phyloP scores from a whole-genome alignment of 2,329 filamentous ascomycete genomes.

The Fusarium fujikuroi region DNA sequence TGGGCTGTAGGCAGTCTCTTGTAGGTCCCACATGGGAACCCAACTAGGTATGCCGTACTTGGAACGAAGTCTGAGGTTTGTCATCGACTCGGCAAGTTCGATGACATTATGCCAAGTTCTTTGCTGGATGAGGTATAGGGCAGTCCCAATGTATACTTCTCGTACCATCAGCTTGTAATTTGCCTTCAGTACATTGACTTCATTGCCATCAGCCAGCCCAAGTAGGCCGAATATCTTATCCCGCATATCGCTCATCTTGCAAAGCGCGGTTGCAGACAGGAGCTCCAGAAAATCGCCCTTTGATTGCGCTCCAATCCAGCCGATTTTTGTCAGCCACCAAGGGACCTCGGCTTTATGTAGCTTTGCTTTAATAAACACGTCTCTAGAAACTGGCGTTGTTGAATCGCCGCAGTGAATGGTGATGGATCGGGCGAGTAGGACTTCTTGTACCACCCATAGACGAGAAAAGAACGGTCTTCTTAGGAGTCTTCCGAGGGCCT shows the following conservation, averaged over 20 bases:
- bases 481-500: not conserved
- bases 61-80: not conserved
- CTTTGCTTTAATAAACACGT: not conserved
- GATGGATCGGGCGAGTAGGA: conserved; percentile 12
- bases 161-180: conserved; percentile 26
- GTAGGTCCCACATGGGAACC: conserved; percentile 25
- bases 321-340: conserved; percentile 10
- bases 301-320: not conserved
- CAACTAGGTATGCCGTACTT: conserved; percentile 24
- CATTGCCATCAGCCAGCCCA: conserved; percentile 5
- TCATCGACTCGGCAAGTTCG: conserved; percentile 3
- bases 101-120: not conserved
- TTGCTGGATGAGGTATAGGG: conserved; percentile 13
- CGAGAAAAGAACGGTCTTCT: conserved; percentile 19
- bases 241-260: conserved; percentile 13
- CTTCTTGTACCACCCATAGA: conserved; percentile 26
- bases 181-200: not conserved
- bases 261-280: conserved; percentile 12
- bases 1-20: not conserved
- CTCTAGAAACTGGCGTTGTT: not conserved
- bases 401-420: conserved; percentile 11
- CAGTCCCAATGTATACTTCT: conserved; percentile 28
- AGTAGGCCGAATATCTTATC: conserved; percentile 28
- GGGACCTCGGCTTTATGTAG: not conserved
- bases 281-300: not conserved